Evolutionary conservation across 2,329 filamentous ascomycete genomes (phyloP), one percentile per base, ranked within the genome.

Genomic region (Penicillium sp.): DNA sequence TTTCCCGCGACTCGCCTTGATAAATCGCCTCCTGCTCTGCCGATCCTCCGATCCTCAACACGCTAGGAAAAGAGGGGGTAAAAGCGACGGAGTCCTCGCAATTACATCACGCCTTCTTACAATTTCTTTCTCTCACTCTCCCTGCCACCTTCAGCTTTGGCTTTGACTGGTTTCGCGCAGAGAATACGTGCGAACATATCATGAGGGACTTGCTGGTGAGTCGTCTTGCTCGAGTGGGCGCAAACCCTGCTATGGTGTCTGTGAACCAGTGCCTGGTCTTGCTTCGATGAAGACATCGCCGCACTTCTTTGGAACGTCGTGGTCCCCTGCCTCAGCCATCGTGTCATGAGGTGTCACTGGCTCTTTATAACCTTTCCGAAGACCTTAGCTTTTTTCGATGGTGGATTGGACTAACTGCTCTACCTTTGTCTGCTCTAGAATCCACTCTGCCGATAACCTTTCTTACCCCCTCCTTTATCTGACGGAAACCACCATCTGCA

Each of bases 241-340:
- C 33, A 38, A 60, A 55, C 52, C 57, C 28, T 54, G 43, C 48
- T 58, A 65, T 65, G 65, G 64, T 69, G 55, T 52, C 52, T 48
- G 35, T 37, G 35, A 52, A 28, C n/a, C 58, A 48, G 59, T 63
- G 33, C 51, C 60, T 63, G 59, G 59, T 55, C 59, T 62, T 64
- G 62, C 40, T 61, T 58, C 49, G 26, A 63, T 60, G 58, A 62
- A 68, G 62, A 57, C 63, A 54, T 53, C 48, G 54, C 52, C 13
- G n/a, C 61, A 59, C 57, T 61, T 61, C 53, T 60, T 60, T 65
- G 63, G 52, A 60, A 57, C 52, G 49, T 52, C 52, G 51, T 56
- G 43, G 35, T 58, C 58, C 62, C 65, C 62, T 69, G 64, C 66
- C 61, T 68, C 65, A 64, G 61, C 59, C 62, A 64, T 58, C 55